Conservation (phyloP, 331 rosid genomes). For the Rosa hybrid region DNA sequence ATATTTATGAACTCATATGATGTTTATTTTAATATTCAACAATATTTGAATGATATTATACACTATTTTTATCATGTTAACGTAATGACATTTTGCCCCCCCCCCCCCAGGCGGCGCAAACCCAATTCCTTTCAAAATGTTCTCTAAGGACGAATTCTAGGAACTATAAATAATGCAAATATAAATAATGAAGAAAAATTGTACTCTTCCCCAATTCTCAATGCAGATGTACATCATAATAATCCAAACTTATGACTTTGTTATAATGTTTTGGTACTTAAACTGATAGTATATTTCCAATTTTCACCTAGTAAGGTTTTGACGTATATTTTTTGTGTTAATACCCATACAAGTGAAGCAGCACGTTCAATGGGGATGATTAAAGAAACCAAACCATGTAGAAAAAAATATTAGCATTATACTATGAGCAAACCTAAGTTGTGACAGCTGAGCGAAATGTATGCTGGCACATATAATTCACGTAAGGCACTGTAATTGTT, state of each 20-base stretch:
- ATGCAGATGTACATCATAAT: conserved; percentile 23
- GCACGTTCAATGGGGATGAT: conserved; percentile 30
- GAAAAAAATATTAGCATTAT: not conserved
- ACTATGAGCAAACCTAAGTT: not conserved
- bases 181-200: not conserved
- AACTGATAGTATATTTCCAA: not conserved
- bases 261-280: conserved; percentile 26
- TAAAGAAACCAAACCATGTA: not conserved
- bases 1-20: too few species aligned
- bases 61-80: not conserved
- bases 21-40: too few species aligned
- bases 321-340: conserved; percentile 6
- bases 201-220: conserved; percentile 22
- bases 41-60: too few species aligned
- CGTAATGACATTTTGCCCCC: too few species aligned
- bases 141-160: not conserved
- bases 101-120: too few species aligned
- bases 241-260: conserved; percentile 28
- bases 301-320: not conserved
- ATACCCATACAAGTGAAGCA: conserved; percentile 45
- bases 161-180: not conserved
- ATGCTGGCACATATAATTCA: not conserved
- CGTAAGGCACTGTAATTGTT: not conserved
- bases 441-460: conserved; percentile 15
- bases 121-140: not conserved